A percentile compares a stretch with the other conserved stretches of the same genome.
These are phyloP conservation scores for Niveomyces coronatus DNA, from an alignment of 2,329 filamentous ascomycete genomes.

Conservation along the genomic window DNA sequence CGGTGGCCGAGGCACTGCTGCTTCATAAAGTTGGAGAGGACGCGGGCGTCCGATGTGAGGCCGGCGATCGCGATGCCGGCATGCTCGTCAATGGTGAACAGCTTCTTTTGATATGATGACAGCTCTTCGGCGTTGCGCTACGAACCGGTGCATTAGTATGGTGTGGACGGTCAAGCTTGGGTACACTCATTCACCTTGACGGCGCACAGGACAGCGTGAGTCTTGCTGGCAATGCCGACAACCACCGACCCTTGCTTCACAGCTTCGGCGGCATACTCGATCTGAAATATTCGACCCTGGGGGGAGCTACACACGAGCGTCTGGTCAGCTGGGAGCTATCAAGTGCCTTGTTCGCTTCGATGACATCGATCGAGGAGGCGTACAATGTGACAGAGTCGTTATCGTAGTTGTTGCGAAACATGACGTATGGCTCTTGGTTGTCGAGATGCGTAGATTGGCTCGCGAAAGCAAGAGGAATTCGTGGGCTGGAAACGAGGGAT, in stretches of 20 bases:
- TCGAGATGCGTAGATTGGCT: background rate
- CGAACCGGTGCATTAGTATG: background rate
- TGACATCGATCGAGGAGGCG: slow-evolving; percentile 25
- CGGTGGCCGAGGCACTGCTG: slow-evolving; percentile 94
- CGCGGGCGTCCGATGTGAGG: slow-evolving; percentile 92
- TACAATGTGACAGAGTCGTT: slow-evolving; percentile 99
- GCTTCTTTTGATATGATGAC: slow-evolving; percentile 99
- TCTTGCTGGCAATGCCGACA: slow-evolving; percentile 95
- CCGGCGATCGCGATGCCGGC: slow-evolving; percentile 92
- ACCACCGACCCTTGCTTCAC: slow-evolving; percentile 99
- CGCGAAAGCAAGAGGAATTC: too few relatives aligned
- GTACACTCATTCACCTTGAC: slow-evolving; percentile 67
- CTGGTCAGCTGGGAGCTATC: slow-evolving; percentile 15
- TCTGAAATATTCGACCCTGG: slow-evolving; percentile 98
- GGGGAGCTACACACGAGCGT: slow-evolving; percentile 65
- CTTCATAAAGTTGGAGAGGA: slow-evolving; percentile 99
- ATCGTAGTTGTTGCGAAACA: slow-evolving; percentile 99
- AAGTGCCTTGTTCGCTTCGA: slow-evolving; percentile 11
- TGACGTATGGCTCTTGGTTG: slow-evolving; percentile 35
- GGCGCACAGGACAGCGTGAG: slow-evolving; percentile 88
- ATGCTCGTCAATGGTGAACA: slow-evolving; percentile 93
- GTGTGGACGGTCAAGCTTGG: background rate
- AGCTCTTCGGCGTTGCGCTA: slow-evolving; percentile 98
- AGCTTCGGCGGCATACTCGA: slow-evolving; percentile 97
- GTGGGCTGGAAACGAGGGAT: background rate